These are phyloP conservation scores for Alternaria novae-zelandiae DNA, from an alignment of 2,329 filamentous ascomycete species.

Conservation along the genomic window DNA sequence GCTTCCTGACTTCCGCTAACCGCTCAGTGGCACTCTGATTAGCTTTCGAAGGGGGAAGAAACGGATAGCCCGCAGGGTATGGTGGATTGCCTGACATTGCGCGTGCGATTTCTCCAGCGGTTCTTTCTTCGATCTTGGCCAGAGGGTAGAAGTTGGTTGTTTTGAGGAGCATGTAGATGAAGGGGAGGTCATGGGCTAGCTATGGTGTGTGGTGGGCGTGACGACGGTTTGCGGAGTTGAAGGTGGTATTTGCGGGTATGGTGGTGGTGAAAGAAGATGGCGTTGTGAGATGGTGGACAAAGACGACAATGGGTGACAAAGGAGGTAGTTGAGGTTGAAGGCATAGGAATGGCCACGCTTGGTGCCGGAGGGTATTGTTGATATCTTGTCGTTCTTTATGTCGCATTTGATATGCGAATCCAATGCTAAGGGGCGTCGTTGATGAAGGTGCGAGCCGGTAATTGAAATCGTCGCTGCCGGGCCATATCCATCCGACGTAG, in stretches of 20 bases:
- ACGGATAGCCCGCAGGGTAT: not conserved
- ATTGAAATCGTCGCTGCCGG: not conserved
- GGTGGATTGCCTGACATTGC: not conserved
- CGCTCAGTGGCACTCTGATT: not conserved
- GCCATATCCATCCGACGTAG: fast-evolving
- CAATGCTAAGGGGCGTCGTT: not conserved
- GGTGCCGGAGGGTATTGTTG: not conserved
- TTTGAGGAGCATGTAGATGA: not conserved
- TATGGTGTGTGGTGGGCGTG: not conserved
- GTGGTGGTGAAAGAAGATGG: not conserved
- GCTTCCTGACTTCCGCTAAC: not conserved
- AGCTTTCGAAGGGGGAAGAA: not conserved
- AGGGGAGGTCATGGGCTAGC: not conserved
- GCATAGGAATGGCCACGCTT: fast-evolving
- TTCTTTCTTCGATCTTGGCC: not conserved
- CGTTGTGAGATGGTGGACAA: not conserved
- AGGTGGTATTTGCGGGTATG: too few relatives aligned
- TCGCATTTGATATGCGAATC: not conserved
- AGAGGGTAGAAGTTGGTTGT: not conserved
- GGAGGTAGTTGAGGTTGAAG: not conserved
- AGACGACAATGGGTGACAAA: not conserved
- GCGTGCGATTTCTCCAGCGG: not conserved
- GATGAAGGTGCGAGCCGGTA: not conserved
- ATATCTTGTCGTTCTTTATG: not conserved
- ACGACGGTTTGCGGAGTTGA: not conserved